These are phyloP conservation scores for Sophora flavescens DNA, from an alignment of 306 rosid genomes.

Conservation along the genomic window DNA sequence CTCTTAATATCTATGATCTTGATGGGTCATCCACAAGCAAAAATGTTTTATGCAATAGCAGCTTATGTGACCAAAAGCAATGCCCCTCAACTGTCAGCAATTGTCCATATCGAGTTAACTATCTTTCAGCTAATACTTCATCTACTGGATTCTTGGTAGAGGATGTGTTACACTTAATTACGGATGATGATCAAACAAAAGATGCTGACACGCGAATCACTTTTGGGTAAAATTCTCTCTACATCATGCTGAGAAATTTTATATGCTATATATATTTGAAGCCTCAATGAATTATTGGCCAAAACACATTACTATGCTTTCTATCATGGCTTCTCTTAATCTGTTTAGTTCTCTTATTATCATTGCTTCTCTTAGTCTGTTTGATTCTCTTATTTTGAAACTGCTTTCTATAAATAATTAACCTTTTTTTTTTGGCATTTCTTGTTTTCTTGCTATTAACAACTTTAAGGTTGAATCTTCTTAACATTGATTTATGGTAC, in stretches of 20 bases:
- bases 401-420: background rate
- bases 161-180: slow-evolving; percentile 75
- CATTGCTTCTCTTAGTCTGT: slow-evolving; percentile 11
- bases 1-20: slow-evolving; percentile 70
- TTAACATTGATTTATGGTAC: slow-evolving; percentile 1
- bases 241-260: slow-evolving; percentile 11
- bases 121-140: slow-evolving; percentile 70
- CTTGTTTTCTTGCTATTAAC: background rate
- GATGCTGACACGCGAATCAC: slow-evolving; percentile 59
- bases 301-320: background rate
- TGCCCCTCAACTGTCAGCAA: slow-evolving; percentile 60
- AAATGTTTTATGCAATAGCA: slow-evolving; percentile 63
- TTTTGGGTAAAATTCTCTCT: slow-evolving; percentile 65
- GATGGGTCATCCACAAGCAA: slow-evolving; percentile 69
- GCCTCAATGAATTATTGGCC: background rate
- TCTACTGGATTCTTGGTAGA: slow-evolving; percentile 75
- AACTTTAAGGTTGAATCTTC: slow-evolving; percentile 18
- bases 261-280: background rate
- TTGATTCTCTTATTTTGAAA: slow-evolving; percentile 34
- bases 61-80: slow-evolving; percentile 49
- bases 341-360: slow-evolving; percentile 31
- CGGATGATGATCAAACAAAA: slow-evolving; percentile 59
- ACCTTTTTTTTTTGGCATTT: slow-evolving; percentile 18
- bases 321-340: slow-evolving; percentile 6
- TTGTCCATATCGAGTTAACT: slow-evolving; percentile 62